These are phyloP conservation scores for Metschnikowia borealis DNA, from an alignment of 805 yeast species.

Conservation along the genomic window DNA sequence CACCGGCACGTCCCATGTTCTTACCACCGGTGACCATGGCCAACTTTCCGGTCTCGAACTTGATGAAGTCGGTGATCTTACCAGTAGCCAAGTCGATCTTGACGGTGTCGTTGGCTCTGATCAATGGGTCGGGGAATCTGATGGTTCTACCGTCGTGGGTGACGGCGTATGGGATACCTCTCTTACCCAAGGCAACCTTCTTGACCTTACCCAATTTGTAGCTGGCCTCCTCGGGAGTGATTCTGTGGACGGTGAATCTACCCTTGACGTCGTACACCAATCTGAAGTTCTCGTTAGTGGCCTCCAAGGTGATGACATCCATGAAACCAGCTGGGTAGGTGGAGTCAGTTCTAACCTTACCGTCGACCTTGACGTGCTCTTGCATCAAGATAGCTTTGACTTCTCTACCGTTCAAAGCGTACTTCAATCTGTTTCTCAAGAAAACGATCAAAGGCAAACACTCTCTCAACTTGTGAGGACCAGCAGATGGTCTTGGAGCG, in stretches of 20 bases:
- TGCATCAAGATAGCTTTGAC: constrained; percentile 97
- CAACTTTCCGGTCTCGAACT: constrained; percentile 85
- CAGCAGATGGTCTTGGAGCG: constrained; percentile 99
- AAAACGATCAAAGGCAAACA: constrained; percentile 95
- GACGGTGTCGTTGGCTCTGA: constrained; percentile 97
- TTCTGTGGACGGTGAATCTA: constrained; percentile 99
- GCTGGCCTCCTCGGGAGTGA: constrained; percentile 96
- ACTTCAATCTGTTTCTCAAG: constrained; percentile 97
- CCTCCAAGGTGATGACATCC: constrained; percentile 97
- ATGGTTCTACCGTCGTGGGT: constrained; percentile 99
- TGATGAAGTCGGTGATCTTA: constrained; percentile 84
- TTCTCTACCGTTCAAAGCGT: constrained; percentile 98
- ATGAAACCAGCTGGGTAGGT: constrained; percentile 99
- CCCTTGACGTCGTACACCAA: constrained; percentile 98
- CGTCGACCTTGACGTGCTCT: constrained; percentile 97
- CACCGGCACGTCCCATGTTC: constrained; percentile 98
- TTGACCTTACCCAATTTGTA: constrained; percentile 98
- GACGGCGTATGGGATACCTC: constrained; percentile 96
- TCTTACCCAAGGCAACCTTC: constrained; percentile 97
- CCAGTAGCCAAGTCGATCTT: constrained; percentile 95
- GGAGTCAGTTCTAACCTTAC: constrained; percentile 98
- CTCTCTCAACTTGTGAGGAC: constrained; percentile 99
- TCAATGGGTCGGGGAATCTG: constrained; percentile 98
- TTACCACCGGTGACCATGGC: constrained; percentile 97
- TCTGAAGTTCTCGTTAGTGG: constrained; percentile 99